Percentiles rank a stretch among this genome's conserved stretches.
phyloP scores from a whole-genome alignment of 2,329 filamentous ascomycete species.

The Onygenales sp. region DNA sequence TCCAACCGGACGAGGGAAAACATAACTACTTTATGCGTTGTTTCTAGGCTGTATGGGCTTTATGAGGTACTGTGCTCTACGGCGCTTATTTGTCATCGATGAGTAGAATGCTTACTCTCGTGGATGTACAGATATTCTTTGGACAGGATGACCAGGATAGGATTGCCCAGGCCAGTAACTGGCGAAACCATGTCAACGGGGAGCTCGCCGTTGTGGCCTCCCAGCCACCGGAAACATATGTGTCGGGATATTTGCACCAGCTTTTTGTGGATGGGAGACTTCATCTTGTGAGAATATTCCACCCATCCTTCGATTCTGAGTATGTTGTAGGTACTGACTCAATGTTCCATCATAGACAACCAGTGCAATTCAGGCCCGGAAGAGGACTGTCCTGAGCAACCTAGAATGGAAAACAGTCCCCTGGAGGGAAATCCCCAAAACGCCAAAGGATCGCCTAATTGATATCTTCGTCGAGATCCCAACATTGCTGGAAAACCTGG shows the following conservation, averaged over 20 bases:
- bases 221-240: constrained; percentile 3
- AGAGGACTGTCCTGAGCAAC: constrained; percentile 20
- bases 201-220: constrained; percentile 5
- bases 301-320: not conserved
- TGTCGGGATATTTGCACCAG: constrained; percentile 3
- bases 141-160: constrained; percentile 4
- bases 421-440: constrained; percentile 23
- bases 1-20: constrained; percentile 2
- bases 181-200: constrained; percentile 4
- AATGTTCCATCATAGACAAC: constrained; percentile 2
- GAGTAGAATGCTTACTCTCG: not conserved
- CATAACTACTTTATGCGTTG: constrained; percentile 2
- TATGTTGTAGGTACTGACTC: not conserved
- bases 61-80: constrained; percentile 1
- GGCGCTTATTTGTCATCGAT: not conserved
- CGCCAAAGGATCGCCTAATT: constrained; percentile 23
- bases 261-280: constrained; percentile 6
- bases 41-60: constrained; percentile 5
- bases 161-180: constrained; percentile 6
- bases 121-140: constrained; percentile 2
- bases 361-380: constrained; percentile 12
- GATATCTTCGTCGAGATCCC: constrained; percentile 25
- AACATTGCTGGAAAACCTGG: constrained; percentile 21
- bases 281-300: constrained; percentile 4
- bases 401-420: constrained; percentile 27